Percentiles rank a stretch among this genome's conserved stretches.
phyloP scores from a whole-genome alignment of 805 yeast genomes.

The Candida patagonica region DNA sequence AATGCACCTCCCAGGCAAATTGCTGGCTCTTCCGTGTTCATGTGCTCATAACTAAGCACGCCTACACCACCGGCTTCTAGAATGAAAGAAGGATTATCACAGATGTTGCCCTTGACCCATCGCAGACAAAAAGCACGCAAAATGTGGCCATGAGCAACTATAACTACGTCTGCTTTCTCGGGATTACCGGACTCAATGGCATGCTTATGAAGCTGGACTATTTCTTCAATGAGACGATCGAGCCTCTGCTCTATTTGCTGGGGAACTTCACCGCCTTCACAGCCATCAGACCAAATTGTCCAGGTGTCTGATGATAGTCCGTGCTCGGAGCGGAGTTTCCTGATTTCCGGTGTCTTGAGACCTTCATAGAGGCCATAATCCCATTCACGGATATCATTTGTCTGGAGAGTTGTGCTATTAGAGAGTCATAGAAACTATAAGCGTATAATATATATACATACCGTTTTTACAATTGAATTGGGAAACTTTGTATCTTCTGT shows the following conservation, averaged over 20 bases:
- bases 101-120: conserved; percentile 62
- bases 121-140: conserved; percentile 81
- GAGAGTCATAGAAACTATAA: not conserved
- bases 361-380: conserved; percentile 97
- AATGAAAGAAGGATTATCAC: conserved; percentile 66
- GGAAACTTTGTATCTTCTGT: conserved; percentile 30
- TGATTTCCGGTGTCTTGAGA: conserved; percentile 55
- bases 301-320: conserved; percentile 50
- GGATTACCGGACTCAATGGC: conserved; percentile 27
- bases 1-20: conserved; percentile 77
- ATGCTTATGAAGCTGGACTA: conserved; percentile 39
- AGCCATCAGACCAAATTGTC: conserved; percentile 88
- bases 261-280: conserved; percentile 79
- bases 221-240: conserved; percentile 57
- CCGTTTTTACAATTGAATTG: conserved; percentile 18
- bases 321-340: conserved; percentile 44
- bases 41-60: conserved; percentile 82
- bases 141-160: conserved; percentile 91
- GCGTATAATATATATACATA: not conserved
- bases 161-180: conserved; percentile 53
- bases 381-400: conserved; percentile 81
- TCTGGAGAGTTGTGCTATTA: conserved; percentile 25
- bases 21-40: conserved; percentile 79
- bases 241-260: conserved; percentile 60
- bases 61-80: conserved; percentile 95